Evolutionary conservation across 805 yeast species (phyloP).

Genomic region (Candida hungchunana): DNA sequence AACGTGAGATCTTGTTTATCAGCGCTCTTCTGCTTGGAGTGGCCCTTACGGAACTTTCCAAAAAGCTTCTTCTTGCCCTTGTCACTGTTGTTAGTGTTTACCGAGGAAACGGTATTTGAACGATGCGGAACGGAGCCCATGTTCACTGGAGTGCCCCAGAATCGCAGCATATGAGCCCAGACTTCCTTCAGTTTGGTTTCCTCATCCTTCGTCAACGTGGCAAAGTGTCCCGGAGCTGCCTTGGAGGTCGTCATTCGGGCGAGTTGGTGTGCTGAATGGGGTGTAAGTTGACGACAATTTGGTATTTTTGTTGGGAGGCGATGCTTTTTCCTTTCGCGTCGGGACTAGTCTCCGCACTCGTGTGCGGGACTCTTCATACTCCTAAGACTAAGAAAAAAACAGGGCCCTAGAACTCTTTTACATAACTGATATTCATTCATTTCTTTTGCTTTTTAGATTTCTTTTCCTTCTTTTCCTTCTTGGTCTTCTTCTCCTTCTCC

Average conservation of each 20-base stretch:
- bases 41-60: conserved; percentile 22
- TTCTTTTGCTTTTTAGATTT: neutral
- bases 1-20: conserved; percentile 18
- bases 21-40: conserved; percentile 8
- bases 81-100: conserved; percentile 6
- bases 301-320: too few relatives aligned
- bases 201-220: conserved; percentile 48
- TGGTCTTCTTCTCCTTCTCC: conserved; percentile 15
- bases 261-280: too few relatives aligned
- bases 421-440: neutral
- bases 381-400: too few relatives aligned
- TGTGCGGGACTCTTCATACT: too few relatives aligned
- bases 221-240: conserved; percentile 40
- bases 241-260: too few relatives aligned
- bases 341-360: too few relatives aligned
- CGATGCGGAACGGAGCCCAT: conserved; percentile 10
- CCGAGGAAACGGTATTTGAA: conserved; percentile 13
- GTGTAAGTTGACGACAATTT: too few relatives aligned
- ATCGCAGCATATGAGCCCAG: conserved; percentile 63
- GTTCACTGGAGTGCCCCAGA: conserved; percentile 46
- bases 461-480: conserved; percentile 9
- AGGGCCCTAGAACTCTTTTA: too few relatives aligned
- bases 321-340: too few relatives aligned
- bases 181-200: conserved; percentile 62
- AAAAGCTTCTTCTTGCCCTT: conserved; percentile 26